These are phyloP conservation scores for Hebeloma cylindrosporum DNA, from an alignment of 768 basidiomycete species.

Conservation along the genomic window DNA sequence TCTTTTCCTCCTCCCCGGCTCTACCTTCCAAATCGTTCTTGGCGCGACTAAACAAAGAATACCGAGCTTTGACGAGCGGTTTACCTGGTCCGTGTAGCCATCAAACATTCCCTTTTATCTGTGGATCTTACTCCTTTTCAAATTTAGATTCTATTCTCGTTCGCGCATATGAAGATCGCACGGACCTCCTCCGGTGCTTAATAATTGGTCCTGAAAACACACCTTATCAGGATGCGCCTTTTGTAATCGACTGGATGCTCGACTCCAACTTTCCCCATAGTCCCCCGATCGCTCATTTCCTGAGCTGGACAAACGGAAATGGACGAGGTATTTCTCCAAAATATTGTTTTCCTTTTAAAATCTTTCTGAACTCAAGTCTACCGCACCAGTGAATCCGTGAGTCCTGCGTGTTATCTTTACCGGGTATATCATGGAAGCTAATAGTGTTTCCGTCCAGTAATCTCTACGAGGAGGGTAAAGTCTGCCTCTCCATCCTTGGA, in stretches of 20 bases:
- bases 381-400: constrained; percentile 69
- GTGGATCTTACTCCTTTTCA: constrained; percentile 1
- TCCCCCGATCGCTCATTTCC: constrained; percentile 87
- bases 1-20: constrained; percentile 56
- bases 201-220: constrained; percentile 94
- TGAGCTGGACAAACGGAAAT: constrained; percentile 93
- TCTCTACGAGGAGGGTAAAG: constrained; percentile 94
- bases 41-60: constrained; percentile 77
- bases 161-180: constrained; percentile 86
- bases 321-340: constrained; percentile 61
- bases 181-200: constrained; percentile 81
- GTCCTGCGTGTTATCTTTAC: constrained; percentile 23
- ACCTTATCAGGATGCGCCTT: constrained; percentile 93
- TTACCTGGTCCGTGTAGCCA: constrained; percentile 68
- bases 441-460: constrained; percentile 50
- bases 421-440: not conserved
- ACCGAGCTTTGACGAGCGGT: constrained; percentile 73
- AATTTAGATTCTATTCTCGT: constrained; percentile 79
- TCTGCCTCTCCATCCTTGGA: constrained; percentile 87
- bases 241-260: constrained; percentile 92
- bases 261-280: constrained; percentile 81
- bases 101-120: not conserved
- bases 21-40: constrained; percentile 76
- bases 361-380: constrained; percentile 4
- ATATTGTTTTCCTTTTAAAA: not conserved